Base-by-base conservation (phyloP, 768 basidiomycete species). In the Hericium erinaceus region DNA sequence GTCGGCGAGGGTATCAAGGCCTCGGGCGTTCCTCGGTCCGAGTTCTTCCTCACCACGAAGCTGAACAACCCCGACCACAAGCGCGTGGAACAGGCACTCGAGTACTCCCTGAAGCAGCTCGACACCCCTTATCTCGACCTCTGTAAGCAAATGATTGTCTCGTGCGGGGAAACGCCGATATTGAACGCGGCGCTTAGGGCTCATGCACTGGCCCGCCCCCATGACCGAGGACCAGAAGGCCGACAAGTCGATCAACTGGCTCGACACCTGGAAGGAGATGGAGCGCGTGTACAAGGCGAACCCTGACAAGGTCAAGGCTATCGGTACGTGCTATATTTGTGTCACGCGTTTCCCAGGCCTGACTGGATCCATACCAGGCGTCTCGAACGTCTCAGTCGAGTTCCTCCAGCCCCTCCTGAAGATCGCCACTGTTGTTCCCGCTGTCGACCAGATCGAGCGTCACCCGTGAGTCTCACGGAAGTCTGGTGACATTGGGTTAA, bases 151-250 rank as follows among this genome's bases (percentile, higher is more conserved):
- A 33, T 51, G 4, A 1, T 33, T 28, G 26, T 24, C 24, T 26
- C 20, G 2, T 6, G 7, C 54, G 16, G 11, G 20, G 24, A 6
- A n/a, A 41, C 28, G 24, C n/a, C 26, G 13, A n/a, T 10, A 9
- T 49, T n/a, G 22, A 10, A 39, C 20, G 51, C 22, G 55, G 46
- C 22, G 48, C 20, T 52, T 58, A 85, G 84, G 82, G 80, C 74
- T 89, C 58, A 82, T 90, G 79, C 88, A 90, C 71, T 90, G 88
- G 89, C 91, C 90, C 13, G 81, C 85, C 18, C 85, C 89, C 38
- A 81, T 89, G 81, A 80, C 78, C 11, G 63, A 64, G 46, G 81
- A 80, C 58, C 74, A 74, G 53, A 72, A 74, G 57, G 74, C 83
- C 7, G 81, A 87, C 64, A 79, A 75, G 64, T 73, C 67, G 16